Evolutionary conservation across 148 eudicot species (phyloP).

Genomic region (Amaranthus hypochondriacus): DNA sequence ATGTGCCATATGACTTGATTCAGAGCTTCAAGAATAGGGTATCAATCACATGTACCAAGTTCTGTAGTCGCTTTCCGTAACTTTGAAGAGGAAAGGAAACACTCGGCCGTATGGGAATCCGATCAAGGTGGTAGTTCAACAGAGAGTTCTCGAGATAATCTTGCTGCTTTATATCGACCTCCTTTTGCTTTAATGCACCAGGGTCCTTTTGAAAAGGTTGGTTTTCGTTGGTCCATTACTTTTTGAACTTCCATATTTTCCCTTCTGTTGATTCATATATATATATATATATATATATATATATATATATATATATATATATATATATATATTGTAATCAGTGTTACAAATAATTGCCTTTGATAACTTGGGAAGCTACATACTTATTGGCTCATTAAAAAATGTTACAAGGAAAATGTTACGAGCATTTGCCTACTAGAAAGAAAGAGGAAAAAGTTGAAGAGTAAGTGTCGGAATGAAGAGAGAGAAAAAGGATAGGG

Average conservation of each 20-base stretch:
- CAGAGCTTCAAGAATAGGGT: conserved; percentile 46
- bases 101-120: conserved; percentile 64
- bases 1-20: conserved; percentile 17
- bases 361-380: no score
- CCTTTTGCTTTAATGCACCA: conserved; percentile 81
- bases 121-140: conserved; percentile 60
- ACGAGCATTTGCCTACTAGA: not conserved
- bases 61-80: conserved; percentile 81
- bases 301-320: no score
- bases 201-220: conserved; percentile 91
- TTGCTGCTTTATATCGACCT: conserved; percentile 87
- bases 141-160: conserved; percentile 70
- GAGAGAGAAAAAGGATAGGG: not conserved
- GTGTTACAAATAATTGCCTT: no score
- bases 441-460: not conserved
- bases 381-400: no score
- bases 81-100: conserved; percentile 81
- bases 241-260: not conserved
- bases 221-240: not conserved
- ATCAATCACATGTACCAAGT: conserved; percentile 50
- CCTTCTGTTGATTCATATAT: not conserved
- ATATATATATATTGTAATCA: no score
- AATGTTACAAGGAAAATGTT: no score
- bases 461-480: not conserved
- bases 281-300: no score